Evolutionary conservation across 768 basidiomycete species (phyloP), one percentile per base, ranked within the genome.

Genomic region (Coprinellus micaceus): DNA sequence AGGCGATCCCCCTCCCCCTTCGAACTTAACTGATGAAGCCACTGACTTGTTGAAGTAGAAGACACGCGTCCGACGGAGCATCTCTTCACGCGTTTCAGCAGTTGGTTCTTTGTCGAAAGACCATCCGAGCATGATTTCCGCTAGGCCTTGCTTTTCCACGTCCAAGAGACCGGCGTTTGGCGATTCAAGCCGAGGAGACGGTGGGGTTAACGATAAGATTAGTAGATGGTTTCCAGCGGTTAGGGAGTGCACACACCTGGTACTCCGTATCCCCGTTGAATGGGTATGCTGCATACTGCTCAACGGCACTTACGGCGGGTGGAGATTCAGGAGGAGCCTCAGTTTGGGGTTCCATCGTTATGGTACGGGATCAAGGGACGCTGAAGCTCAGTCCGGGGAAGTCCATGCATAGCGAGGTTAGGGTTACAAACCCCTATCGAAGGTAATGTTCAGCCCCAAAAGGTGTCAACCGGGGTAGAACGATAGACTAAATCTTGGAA

Each of bases 31-130:
- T n/a, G 46, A 53, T 44, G 17, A 28, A 54, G 61, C 40, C 59
- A 82, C 84, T 72, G 73, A 69, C 73, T 67, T 71, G 56, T 88
- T 90, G 69, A 89, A 91, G 70, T 88, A 91, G 65, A 87, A 91
- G 0, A 89, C 76, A 17, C 81, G 75, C 1, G 82, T 81, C 37
- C 77, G 77, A 10, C 80, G 75, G 30, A 84, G 56, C 28, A 82
- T 69, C 24, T 82, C 78, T 13, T 79, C 77, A 54, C 63, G 69
- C 30, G 78, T 72, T 19, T 74, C 74, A 7, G 73, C 66, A 1
- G 76, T 56, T 28, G 65, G 63, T 58, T 64, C 64, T n/a, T 64
- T 61, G 9, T 71, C 64, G 30, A 78, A 58, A 2, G 76, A 66
- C 12, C 74, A 74, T 13, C 73, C 77, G 4, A 77, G 66, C 5